Evolutionary conservation across 805 yeast species (phyloP), one percentile per base, ranked within the genome.

Genomic region (Kluyveromyces siamensis): DNA sequence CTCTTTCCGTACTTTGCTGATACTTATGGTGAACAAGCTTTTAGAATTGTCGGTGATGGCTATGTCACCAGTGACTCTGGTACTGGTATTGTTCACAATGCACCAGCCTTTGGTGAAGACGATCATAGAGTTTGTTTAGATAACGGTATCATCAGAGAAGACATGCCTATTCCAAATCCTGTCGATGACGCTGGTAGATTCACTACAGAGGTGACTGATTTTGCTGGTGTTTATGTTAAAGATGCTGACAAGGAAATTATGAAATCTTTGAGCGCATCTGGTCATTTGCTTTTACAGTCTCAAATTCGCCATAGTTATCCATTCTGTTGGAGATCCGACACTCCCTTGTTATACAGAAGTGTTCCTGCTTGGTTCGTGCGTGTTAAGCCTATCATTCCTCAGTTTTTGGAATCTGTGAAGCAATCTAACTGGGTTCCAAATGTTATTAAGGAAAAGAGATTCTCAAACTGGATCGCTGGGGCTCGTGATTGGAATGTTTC

Each of bases 301-400:
- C 98, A 93, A 75, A 76, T 90, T 57, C 82, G 83, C 72, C 99
- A 93, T 77, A 84, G 95, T 69, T 93, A 93, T 71, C 99, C 99
- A 61, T 93, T 93, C 84, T 93, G 99, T 75, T 93, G 99, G 99
- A 85, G 99, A 79, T 91, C 98, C 2, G 99, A 93, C 66, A 93
- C 99, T 30, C 99, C 99, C 48, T 80, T 93, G 66, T 70, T 93
- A 57, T 93, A 93, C 75, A 83, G 96, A 73, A 83, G 96, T 37
- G 97, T 93, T 56, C 99, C 99, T 46, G 91, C 98, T 35, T 93
- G 99, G 99, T 93, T 93, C 62, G 93, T 93, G 51, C 84, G 96
- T 66, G 85, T 93, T 49, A 81, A 79, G 57, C 90, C 87, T 48
- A 79, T 87, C 65, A 79, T 91, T 58, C 97, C 97, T 46, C 80